Evolutionary conservation across 805 yeast species (phyloP).

Genomic region (Cyberlindnera misumaiensis): DNA sequence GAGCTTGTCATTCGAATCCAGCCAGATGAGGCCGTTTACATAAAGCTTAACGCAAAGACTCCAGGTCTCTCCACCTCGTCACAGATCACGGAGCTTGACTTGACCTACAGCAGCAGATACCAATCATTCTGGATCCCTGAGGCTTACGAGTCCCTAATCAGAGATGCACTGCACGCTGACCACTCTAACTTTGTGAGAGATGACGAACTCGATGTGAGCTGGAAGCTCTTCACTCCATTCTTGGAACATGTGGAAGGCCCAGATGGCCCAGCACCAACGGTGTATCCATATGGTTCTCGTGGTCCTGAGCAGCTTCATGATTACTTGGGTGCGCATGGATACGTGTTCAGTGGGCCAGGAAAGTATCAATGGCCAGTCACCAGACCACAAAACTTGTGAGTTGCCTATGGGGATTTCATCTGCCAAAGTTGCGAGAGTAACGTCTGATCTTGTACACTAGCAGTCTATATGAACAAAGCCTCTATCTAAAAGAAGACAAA

Average conservation of each 20-base stretch:
- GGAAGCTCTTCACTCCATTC: conserved; percentile 91
- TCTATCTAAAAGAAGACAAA: too few species aligned
- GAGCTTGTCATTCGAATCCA: conserved; percentile 92
- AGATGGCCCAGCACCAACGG: conserved; percentile 56
- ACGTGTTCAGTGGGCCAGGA: conserved; percentile 53
- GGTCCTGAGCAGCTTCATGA: conserved; percentile 66
- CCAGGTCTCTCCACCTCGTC: conserved; percentile 86
- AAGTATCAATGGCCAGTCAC: conserved; percentile 91
- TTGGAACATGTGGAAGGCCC: conserved; percentile 71
- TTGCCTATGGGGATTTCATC: too few species aligned
- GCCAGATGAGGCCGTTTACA: conserved; percentile 89
- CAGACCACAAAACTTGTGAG: conserved; percentile 29
- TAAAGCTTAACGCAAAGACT: conserved; percentile 88
- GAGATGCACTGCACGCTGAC: conserved; percentile 86
- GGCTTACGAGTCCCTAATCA: conserved; percentile 92
- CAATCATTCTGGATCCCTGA: conserved; percentile 92
- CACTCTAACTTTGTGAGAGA: conserved; percentile 97
- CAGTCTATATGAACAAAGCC: neutral
- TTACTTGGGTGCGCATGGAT: conserved; percentile 66
- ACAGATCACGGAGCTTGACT: conserved; percentile 82
- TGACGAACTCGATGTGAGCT: conserved; percentile 90
- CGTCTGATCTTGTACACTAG: conserved; percentile 2
- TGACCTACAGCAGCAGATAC: conserved; percentile 77
- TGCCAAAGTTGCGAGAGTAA: neutral
- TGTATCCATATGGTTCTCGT: conserved; percentile 85